phyloP scores from a whole-genome alignment of 2,329 filamentous ascomycete genomes.

The Penicillium sp. region DNA sequence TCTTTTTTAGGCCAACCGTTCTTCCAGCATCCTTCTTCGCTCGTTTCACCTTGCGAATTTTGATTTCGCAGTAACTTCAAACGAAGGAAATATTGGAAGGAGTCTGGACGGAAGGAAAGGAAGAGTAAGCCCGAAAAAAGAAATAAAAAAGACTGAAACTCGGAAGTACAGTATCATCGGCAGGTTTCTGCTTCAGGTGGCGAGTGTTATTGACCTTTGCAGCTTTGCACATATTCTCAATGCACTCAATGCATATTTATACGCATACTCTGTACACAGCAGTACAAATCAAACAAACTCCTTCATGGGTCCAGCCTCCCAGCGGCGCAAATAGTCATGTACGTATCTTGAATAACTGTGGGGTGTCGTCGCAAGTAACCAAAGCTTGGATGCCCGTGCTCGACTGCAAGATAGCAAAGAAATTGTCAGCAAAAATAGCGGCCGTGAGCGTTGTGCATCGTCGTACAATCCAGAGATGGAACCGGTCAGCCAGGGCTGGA shows the following conservation, averaged over 20 bases:
- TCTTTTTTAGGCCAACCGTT: not conserved
- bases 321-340: not conserved
- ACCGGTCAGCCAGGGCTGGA: not conserved
- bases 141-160: not conserved
- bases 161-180: not conserved
- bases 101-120: constrained; percentile 4
- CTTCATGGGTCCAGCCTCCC: not conserved
- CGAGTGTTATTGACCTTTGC: constrained; percentile 12
- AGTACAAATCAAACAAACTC: not conserved
- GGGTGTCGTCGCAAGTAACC: not conserved
- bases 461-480: constrained; percentile 16
- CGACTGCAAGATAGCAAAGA: constrained; percentile 11
- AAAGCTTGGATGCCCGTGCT: constrained; percentile 7
- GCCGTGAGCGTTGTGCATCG: constrained; percentile 23
- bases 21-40: not conserved
- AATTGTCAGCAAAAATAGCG: constrained; percentile 18
- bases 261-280: not conserved
- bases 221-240: constrained; percentile 14
- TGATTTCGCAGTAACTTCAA: not conserved
- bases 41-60: not conserved
- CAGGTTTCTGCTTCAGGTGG: constrained; percentile 7
- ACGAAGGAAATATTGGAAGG: not conserved
- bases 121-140: not conserved
- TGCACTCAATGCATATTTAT: constrained; percentile 10
- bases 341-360: constrained; percentile 1